Base-by-base conservation (phyloP, 2,329 filamentous ascomycete species). In the Graphilbum fragrans region DNA sequence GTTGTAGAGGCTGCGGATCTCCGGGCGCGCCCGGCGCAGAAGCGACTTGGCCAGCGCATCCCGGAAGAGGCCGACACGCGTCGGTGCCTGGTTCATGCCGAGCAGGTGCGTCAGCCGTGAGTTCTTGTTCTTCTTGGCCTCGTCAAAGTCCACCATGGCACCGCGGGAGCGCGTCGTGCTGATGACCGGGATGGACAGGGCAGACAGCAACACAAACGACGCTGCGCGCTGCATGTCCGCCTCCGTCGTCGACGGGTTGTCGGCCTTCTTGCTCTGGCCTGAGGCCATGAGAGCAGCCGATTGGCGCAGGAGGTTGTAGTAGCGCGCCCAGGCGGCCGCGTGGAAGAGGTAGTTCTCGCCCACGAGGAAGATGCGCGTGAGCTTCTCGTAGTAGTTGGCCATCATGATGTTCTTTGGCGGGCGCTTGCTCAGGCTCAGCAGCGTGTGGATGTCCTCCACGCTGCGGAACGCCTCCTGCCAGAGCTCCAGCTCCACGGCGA, bases 331-430 rank as follows among this genome's bases (percentile, higher is more conserved):
- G 47, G 92, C 87, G 41, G 92, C 92, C 52, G 92, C 92, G 59
- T 98, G 92, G 80, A 98, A 98, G 36, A 98, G 80, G 62, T 96
- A 96, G 72, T 98, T 98, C 68, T 96, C 92, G 62, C 90, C 94
- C 51, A 96, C 92, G 48, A 98, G 77, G 74, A 98, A 98, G 62
- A 98, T 98, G 50, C 88, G 80, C 33, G 92, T 95, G 44, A 98
- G 80, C 70, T 96, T 96, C 74, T 98, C 92, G 65, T 96, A 98
- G 74, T 98, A 98, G 71, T 96, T 98, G 66, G 92, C 92, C 92
- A 98, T 98, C 92, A 98, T 96, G 59, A 95, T 74, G 61, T 95
- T 95, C 81, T 96, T 96, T 41, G 92, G 82, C 32, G 88, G 88
- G 42, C 92, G 85, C 77, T 96, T 96, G 81, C 90, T 96, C 53